phyloP scores from a whole-genome alignment of 768 basidiomycete genomes.

The Trametopsis cervina region DNA sequence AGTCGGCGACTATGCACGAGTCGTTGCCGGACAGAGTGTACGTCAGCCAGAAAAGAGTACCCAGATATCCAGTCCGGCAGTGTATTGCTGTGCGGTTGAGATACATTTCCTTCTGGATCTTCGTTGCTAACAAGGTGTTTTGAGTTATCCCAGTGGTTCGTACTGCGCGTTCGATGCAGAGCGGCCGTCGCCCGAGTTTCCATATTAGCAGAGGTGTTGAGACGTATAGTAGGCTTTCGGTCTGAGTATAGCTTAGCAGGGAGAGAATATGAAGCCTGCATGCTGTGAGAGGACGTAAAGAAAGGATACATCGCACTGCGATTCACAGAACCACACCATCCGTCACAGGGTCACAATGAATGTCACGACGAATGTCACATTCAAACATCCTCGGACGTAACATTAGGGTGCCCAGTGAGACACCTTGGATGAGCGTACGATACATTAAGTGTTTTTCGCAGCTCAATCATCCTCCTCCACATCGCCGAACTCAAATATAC shows the following conservation, averaged over 20 bases:
- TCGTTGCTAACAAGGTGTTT: neutral
- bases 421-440: neutral
- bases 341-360: neutral
- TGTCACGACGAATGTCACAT: neutral
- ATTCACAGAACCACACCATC: neutral
- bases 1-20: neutral
- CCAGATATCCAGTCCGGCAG: neutral
- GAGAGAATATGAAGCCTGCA: neutral
- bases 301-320: neutral
- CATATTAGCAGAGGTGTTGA: neutral
- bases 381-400: neutral
- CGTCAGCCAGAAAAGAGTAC: neutral
- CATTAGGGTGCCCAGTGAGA: neutral
- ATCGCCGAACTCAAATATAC: slow-evolving; percentile 92
- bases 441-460: neutral
- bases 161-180: neutral
- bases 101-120: neutral
- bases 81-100: neutral
- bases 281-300: neutral
- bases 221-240: neutral
- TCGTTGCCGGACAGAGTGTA: neutral
- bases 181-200: neutral
- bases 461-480: slow-evolving; percentile 70
- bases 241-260: neutral
- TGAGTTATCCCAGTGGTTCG: neutral